Base-by-base conservation (phyloP, 2,329 filamentous ascomycete genomes). In the Talaromyces sp. region DNA sequence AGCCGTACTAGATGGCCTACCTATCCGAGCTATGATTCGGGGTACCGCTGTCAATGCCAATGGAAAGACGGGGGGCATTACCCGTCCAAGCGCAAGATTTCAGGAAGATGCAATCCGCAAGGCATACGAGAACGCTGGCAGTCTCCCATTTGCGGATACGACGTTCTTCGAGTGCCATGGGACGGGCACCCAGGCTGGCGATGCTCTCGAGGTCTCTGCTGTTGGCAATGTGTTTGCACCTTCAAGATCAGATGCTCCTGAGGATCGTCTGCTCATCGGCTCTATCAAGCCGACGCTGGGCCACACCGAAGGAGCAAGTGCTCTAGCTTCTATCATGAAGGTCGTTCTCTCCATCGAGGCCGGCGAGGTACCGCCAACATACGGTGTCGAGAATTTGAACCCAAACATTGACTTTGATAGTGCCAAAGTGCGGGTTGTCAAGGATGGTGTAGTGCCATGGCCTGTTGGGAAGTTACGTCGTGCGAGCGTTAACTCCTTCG, bases 11-110 rank as follows among this genome's bases (percentile, higher is more conserved):
- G 76, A 80, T 54, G n/a, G n/a, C n/a, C n/a, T n/a, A n/a, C 61
- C 68, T 2, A 73, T 80, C 45, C 67, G 75, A 25, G 69, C 68
- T 28, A 62, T 72, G 6, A 68, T 73, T 21, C 66, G 69, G 5
- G 67, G 61, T 10, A 66, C 66, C 2, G 65, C 56, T 11, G 56
- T 67, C 19, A 73, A 73, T 17, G 5, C 17, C 15, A 35, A 87
- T 63, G 84, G 84, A 15, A 69, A 76, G n/a, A 86, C 84, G 0
- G 69, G 66, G 11, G 82, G 81, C n/a, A 62, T 68, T 28, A 61
- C 61, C 2, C 21, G 41, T 2, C 67, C 67, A 2, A 65, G 48
- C 54, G 35, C 43, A 3, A 39, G 46, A 5, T 60, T 62, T 5
- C 67, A 69, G 28, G 59, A 54, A 15, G 58, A 48, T 9, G 36